Percentiles rank a stretch among this genome's conserved stretches.
These are phyloP conservation scores for Cercospora nicotianae DNA, from an alignment of 2,329 filamentous ascomycete species.

Conservation along the genomic window DNA sequence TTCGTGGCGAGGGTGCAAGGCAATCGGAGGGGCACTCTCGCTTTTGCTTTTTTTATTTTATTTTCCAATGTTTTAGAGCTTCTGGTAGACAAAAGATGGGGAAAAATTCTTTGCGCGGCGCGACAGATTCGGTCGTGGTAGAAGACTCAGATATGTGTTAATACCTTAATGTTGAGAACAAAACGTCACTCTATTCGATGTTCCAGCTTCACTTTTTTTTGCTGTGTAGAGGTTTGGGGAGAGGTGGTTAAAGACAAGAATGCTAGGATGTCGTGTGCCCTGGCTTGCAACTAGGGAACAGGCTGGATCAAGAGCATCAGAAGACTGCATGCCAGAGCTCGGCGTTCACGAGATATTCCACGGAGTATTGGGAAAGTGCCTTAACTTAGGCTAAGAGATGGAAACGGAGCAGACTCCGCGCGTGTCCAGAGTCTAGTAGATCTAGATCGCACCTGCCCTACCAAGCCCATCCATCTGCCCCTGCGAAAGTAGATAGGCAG, in stretches of 20 bases:
- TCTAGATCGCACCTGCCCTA: too few relatives aligned
- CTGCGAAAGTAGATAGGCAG: background rate
- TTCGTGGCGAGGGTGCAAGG: background rate
- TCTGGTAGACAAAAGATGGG: background rate
- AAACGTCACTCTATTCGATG: background rate
- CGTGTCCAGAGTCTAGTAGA: too few relatives aligned
- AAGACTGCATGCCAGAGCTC: background rate
- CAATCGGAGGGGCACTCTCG: background rate
- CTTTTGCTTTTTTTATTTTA: background rate
- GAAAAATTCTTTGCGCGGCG: background rate
- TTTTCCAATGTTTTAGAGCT: background rate
- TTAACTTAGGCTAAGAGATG: background rate
- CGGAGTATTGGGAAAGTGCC: background rate
- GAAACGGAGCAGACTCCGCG: background rate
- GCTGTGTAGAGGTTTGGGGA: background rate
- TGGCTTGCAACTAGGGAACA: background rate
- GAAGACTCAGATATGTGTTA: background rate
- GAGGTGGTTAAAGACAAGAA: background rate
- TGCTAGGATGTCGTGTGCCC: background rate
- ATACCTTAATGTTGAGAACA: background rate
- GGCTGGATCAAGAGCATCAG: background rate
- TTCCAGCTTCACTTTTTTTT: background rate
- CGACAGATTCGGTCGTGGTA: background rate
- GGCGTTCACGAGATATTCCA: background rate
- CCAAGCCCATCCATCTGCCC: too few relatives aligned